These are phyloP conservation scores for Fusarium siculi DNA, from an alignment of 2,329 filamentous ascomycete genomes.

Conservation along the genomic window DNA sequence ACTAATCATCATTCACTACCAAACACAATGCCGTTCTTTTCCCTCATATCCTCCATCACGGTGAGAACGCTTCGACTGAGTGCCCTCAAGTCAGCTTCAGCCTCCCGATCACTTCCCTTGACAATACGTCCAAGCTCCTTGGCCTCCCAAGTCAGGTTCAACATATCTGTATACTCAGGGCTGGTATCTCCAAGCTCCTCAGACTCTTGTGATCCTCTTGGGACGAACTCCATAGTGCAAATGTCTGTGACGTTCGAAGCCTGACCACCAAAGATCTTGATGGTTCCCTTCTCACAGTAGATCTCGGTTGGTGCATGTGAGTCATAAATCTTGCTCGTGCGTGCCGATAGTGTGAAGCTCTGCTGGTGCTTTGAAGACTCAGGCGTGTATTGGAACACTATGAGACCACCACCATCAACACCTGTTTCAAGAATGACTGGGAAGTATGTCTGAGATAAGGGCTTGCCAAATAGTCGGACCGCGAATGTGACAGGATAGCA, in stretches of 20 bases:
- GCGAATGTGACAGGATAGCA: constrained; percentile 35
- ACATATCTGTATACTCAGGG: constrained; percentile 16
- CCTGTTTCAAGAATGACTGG: constrained; percentile 15
- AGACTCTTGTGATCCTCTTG: constrained; percentile 16
- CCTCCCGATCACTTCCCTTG: constrained; percentile 7
- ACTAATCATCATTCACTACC: constrained; percentile 1
- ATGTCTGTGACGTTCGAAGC: constrained; percentile 30
- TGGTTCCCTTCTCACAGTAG: constrained; percentile 35
- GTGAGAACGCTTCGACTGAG: constrained; percentile 19
- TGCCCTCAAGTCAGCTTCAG: constrained; percentile 17
- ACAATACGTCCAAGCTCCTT: constrained; percentile 32
- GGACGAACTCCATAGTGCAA: constrained; percentile 17
- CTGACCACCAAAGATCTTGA: constrained; percentile 17
- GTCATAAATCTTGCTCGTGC: constrained; percentile 29
- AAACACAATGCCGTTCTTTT: constrained; percentile 19
- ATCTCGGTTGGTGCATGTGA: constrained; percentile 33
- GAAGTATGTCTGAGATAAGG: constrained; percentile 18
- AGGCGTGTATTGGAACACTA: constrained; percentile 23
- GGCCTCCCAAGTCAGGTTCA: constrained; percentile 36
- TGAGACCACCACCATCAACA: constrained; percentile 20
- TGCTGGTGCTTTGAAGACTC: constrained; percentile 22
- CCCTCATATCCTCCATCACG: constrained; percentile 30
- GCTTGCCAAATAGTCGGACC: constrained; percentile 24
- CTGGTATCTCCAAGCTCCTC: constrained; percentile 24
- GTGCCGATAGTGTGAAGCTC: constrained; percentile 21